Evolutionary conservation across 805 yeast genomes (phyloP).

Genomic region (Kazachstania taianensis): DNA sequence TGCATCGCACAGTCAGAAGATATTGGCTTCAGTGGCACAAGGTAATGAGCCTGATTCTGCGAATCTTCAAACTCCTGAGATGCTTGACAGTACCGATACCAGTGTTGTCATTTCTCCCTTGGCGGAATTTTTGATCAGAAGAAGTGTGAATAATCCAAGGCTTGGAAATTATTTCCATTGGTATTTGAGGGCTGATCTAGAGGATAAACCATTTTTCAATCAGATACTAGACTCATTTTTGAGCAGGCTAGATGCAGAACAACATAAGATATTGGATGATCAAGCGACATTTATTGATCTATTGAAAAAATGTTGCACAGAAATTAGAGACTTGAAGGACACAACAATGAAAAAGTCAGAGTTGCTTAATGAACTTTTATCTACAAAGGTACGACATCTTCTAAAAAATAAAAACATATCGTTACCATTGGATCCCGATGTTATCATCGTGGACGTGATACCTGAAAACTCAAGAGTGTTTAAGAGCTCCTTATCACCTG

Average conservation of each 20-base stretch:
- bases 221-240: constrained; percentile 40
- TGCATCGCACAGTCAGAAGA: constrained; percentile 14
- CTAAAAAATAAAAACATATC: constrained; percentile 41
- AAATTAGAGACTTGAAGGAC: constrained; percentile 59
- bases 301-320: constrained; percentile 53
- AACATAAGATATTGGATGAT: constrained; percentile 30
- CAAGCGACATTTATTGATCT: constrained; percentile 65
- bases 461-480: constrained; percentile 79
- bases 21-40: constrained; percentile 9
- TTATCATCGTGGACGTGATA: constrained; percentile 61
- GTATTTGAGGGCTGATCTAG: constrained; percentile 82
- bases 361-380: constrained; percentile 40
- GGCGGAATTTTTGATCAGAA: constrained; percentile 63
- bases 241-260: constrained; percentile 24
- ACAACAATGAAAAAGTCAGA: constrained; percentile 70
- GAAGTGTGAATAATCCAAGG: constrained; percentile 53
- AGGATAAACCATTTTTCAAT: constrained; percentile 47
- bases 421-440: constrained; percentile 76
- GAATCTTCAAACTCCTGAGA: not conserved
- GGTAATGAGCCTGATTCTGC: constrained; percentile 2
- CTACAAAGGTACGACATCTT: constrained; percentile 34
- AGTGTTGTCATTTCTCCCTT: constrained; percentile 43
- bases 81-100: constrained; percentile 10
- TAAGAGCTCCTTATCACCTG: constrained; percentile 83
- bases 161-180: constrained; percentile 83